phyloP scores from a whole-genome alignment of 2,329 filamentous ascomycete genomes.

The Cladosporium sp. region DNA sequence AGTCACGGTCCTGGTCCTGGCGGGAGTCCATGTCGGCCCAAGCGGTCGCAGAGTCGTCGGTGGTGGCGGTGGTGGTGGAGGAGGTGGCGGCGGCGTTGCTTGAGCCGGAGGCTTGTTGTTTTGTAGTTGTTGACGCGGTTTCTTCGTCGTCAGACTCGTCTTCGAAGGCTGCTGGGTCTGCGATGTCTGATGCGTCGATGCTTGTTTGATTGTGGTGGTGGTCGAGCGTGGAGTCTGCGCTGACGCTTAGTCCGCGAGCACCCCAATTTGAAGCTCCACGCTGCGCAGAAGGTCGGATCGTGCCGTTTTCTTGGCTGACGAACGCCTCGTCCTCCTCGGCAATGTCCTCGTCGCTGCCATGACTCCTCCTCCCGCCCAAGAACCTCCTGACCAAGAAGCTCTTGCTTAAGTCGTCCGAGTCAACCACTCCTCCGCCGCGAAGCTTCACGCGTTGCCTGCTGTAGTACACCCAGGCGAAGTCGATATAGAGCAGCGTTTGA shows the following conservation, averaged over 20 bases:
- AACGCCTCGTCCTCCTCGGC: conserved; percentile 59
- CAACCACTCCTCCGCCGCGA: conserved; percentile 78
- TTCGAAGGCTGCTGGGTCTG: conserved; percentile 46
- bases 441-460: conserved; percentile 91
- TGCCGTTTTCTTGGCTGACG: conserved; percentile 32
- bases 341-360: conserved; percentile 46
- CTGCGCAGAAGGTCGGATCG: conserved; percentile 20
- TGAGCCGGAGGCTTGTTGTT: conserved; percentile 7
- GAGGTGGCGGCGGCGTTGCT: not conserved
- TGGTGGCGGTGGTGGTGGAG: not conserved
- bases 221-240: conserved; percentile 52
- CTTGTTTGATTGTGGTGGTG: conserved; percentile 30
- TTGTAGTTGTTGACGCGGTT: conserved; percentile 28
- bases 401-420: conserved; percentile 79
- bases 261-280: conserved; percentile 49
- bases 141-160: conserved; percentile 35
- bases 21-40: not conserved
- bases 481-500: conserved; percentile 84
- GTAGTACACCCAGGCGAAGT: conserved; percentile 98
- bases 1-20: not conserved
- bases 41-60: not conserved
- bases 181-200: conserved; percentile 27
- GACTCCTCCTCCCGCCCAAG: conserved; percentile 48
- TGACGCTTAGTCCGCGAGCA: conserved; percentile 54
- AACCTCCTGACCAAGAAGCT: conserved; percentile 80